Base-by-base conservation (phyloP, 768 basidiomycete species). In the Leucogyrophana mollusca region DNA sequence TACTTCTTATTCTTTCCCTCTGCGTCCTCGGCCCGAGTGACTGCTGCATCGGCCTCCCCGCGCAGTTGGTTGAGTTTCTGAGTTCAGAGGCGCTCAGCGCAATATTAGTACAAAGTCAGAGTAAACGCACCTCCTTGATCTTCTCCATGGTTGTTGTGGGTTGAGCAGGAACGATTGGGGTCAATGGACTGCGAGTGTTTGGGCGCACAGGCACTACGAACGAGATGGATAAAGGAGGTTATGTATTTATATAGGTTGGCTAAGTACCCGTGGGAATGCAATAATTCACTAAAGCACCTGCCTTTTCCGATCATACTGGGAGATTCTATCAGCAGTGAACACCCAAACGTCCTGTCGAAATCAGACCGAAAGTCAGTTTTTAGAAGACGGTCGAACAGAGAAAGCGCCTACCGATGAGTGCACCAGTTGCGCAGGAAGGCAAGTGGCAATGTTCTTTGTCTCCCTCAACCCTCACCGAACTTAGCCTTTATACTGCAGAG, bases 381-480 rank as follows among this genome's bases (percentile, higher is more conserved):
- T 37, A 16, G 35, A n/a, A 7, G 16, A 9, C 35, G 16, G 30
- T 25, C 9, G 11, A 45, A 43, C n/a, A 47, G 45, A 20, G 20
- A 33, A 16, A 22, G 35, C 21, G 24, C 9, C 33, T 14, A 27
- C 46, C 32, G 44, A 88, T 90, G 86, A 64, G 82, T 66, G 74
- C 77, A 32, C 77, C 84, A 41, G 85, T 91, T 44, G 82, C 88
- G 45, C 89, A 90, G 57, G 87, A 90, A 78, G 89, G 89, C 86
- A 54, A 53, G 70, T 59, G 50, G 53, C 27, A 41, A 17, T 50
- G 39, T 51, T 54, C 46, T 54, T 58, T 40, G 50, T 47, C 17
- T 24, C 21, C 44, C 46, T 50, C 49, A 34, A 43, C 46, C 46
- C 63, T 52, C 33, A 51, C 36, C 38, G 32, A 18, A 45, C 49